Conservation (phyloP, 805 yeast genomes). For the Millerozyma acaciae region DNA sequence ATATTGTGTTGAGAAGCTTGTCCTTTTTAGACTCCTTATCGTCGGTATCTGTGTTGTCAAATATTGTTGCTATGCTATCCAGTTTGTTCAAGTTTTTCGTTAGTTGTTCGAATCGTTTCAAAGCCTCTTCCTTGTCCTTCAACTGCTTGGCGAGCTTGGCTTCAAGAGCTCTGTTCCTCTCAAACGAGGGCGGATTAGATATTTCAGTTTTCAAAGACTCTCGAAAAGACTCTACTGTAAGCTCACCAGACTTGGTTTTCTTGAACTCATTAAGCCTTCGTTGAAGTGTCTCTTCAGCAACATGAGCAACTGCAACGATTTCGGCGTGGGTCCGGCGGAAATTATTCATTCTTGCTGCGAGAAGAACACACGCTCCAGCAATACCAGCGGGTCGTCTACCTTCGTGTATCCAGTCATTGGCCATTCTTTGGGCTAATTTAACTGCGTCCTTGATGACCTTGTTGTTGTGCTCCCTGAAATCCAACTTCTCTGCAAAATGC, state of each 20-base stretch:
- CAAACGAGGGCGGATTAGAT: slow-evolving; percentile 82
- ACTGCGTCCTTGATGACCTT: slow-evolving; percentile 87
- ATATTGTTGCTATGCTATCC: slow-evolving; percentile 4
- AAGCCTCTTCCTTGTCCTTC: slow-evolving; percentile 15
- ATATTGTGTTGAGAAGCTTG: slow-evolving; percentile 21
- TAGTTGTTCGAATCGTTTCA: slow-evolving; percentile 21
- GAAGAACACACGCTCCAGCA: slow-evolving; percentile 91
- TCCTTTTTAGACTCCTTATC: slow-evolving; percentile 10
- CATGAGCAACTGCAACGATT: slow-evolving; percentile 91
- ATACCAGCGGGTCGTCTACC: slow-evolving; percentile 98
- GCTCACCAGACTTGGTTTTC: slow-evolving; percentile 64
- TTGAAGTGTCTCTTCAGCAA: slow-evolving; percentile 91
- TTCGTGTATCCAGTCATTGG: slow-evolving; percentile 91
- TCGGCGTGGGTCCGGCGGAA: slow-evolving; percentile 88
- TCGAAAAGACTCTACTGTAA: slow-evolving; percentile 75
- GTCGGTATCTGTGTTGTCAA: slow-evolving; percentile 6
- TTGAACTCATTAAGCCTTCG: slow-evolving; percentile 85
- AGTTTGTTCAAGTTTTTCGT: slow-evolving; percentile 9
- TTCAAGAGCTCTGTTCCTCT: slow-evolving; percentile 55
- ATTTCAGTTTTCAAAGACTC: slow-evolving; percentile 37
- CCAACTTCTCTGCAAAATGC: slow-evolving; percentile 85
- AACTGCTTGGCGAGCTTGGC: slow-evolving; percentile 33
- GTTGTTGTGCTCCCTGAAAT: slow-evolving; percentile 68
- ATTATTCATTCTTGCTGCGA: slow-evolving; percentile 97
- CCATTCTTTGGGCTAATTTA: slow-evolving; percentile 83